Conservation (phyloP, 2,329 filamentous ascomycete genomes). For the Beauveria scarabaeidicola region DNA sequence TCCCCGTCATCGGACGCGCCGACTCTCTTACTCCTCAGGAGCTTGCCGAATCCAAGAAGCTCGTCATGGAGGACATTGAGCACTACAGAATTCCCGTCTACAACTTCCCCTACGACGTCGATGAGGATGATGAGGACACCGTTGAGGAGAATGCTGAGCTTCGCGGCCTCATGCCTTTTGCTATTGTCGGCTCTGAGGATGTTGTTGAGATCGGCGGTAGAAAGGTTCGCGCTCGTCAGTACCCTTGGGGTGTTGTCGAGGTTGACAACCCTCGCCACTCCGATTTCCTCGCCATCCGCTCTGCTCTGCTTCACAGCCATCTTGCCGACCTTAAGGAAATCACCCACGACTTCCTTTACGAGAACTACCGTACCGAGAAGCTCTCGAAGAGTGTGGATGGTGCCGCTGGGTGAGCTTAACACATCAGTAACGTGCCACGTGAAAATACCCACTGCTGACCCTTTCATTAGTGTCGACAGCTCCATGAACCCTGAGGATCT, state of each 20-base stretch:
- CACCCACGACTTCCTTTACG: constrained; percentile 98
- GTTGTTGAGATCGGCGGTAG: constrained; percentile 88
- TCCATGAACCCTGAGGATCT: constrained; percentile 98
- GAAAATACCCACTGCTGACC: constrained; percentile 21
- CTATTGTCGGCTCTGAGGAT: constrained; percentile 96
- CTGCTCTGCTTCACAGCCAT: constrained; percentile 93
- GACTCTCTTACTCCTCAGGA: constrained; percentile 95
- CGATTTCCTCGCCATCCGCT: constrained; percentile 95
- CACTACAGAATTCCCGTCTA: constrained; percentile 99
- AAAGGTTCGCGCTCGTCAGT: constrained; percentile 88
- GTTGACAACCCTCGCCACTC: constrained; percentile 98
- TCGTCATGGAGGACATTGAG: constrained; percentile 99
- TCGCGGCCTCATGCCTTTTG: constrained; percentile 95
- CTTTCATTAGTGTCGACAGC: constrained; percentile 45
- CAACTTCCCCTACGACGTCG: constrained; percentile 99
- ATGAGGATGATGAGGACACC: constrained; percentile 98
- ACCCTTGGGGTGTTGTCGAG: constrained; percentile 98
- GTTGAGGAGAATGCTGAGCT: constrained; percentile 99
- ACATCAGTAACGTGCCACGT: not conserved
- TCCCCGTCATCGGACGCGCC: constrained; percentile 96
- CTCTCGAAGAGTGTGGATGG: constrained; percentile 98
- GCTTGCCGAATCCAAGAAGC: constrained; percentile 97
- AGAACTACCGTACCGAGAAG: constrained; percentile 99
- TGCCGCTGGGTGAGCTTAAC: constrained; percentile 68
- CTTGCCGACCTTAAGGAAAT: constrained; percentile 98